Percentiles rank a stretch among this genome's conserved stretches.
These are phyloP conservation scores for Blastobotrys robertii DNA, from an alignment of 805 yeast species.

Conservation along the genomic window DNA sequence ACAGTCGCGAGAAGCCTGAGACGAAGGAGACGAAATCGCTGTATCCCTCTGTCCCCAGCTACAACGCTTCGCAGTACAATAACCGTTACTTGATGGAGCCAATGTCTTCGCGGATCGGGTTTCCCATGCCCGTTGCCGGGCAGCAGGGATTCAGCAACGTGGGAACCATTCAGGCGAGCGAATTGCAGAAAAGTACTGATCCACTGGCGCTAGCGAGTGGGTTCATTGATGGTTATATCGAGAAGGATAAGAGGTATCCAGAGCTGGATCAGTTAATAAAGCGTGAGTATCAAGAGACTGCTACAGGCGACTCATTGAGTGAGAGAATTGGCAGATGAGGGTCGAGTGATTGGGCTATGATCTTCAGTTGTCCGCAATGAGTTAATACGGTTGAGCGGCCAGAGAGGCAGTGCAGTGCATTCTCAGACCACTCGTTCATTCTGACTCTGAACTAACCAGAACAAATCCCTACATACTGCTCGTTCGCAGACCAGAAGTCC, in stretches of 20 bases:
- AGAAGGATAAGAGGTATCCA: slow-evolving; percentile 25
- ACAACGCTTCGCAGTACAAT: not conserved
- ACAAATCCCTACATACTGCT: slow-evolving; percentile 21
- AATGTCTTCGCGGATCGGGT: too few species aligned
- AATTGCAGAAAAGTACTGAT: slow-evolving; percentile 9
- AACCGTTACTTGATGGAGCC: too few species aligned
- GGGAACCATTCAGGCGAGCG: slow-evolving; percentile 11
- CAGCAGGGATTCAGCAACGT: slow-evolving; percentile 3
- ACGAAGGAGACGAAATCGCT: too few species aligned
- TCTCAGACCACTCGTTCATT: too few species aligned
- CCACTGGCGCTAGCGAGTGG: slow-evolving; percentile 21
- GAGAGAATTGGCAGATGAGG: too few species aligned
- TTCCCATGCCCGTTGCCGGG: not conserved
- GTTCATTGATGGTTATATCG: slow-evolving; percentile 21
- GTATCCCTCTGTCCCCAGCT: not conserved
- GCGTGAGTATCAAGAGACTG: too few species aligned
- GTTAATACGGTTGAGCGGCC: too few species aligned
- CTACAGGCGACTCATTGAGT: too few species aligned
- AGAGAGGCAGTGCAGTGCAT: too few species aligned
- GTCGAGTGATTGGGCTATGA: too few species aligned
- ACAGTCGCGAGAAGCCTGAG: too few species aligned
- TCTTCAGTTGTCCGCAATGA: too few species aligned
- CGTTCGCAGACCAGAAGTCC: slow-evolving; percentile 14
- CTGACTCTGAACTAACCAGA: slow-evolving; percentile 14
- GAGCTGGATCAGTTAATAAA: slow-evolving; percentile 21